Percentiles rank a stretch among this genome's conserved stretches.
phyloP scores from a whole-genome alignment of 2,329 filamentous ascomycete species.

The Clarireedia hainanense region DNA sequence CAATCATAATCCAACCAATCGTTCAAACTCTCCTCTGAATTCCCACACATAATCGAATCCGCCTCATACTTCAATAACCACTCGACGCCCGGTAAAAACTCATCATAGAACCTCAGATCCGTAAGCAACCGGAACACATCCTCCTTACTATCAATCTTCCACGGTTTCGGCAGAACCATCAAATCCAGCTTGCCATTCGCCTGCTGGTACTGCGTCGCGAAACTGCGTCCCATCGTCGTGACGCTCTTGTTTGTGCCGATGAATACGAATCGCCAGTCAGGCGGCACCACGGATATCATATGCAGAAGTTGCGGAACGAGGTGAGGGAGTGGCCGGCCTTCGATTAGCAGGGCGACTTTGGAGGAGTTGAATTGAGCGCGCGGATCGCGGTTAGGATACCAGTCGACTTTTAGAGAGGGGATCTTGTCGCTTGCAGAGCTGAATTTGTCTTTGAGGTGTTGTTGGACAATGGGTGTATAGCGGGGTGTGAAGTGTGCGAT shows the following conservation, averaged over 20 bases:
- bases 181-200: slow-evolving; percentile 36
- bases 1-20: slow-evolving; percentile 31
- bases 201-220: slow-evolving; percentile 41
- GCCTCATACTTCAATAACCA: slow-evolving; percentile 50
- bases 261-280: slow-evolving; percentile 50
- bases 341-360: slow-evolving; percentile 45
- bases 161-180: slow-evolving; percentile 11
- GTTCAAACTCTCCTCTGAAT: slow-evolving; percentile 35
- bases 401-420: slow-evolving; percentile 26
- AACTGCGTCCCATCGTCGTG: slow-evolving; percentile 36
- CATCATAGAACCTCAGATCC: slow-evolving; percentile 41
- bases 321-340: slow-evolving; percentile 41
- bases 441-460: slow-evolving; percentile 23
- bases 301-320: slow-evolving; percentile 48
- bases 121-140: slow-evolving; percentile 46
- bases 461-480: slow-evolving; percentile 37
- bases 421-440: slow-evolving; percentile 23
- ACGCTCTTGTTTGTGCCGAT: slow-evolving; percentile 41
- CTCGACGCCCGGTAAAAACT: slow-evolving; percentile 41
- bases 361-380: slow-evolving; percentile 33
- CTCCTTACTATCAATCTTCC: slow-evolving; percentile 34
- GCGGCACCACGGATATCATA: slow-evolving; percentile 48
- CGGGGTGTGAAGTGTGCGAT: slow-evolving; percentile 37
- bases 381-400: slow-evolving; percentile 22
- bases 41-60: slow-evolving; percentile 49